These are phyloP conservation scores for Salvia hispanica DNA, from an alignment of 257 asterid species.

Conservation along the genomic window DNA sequence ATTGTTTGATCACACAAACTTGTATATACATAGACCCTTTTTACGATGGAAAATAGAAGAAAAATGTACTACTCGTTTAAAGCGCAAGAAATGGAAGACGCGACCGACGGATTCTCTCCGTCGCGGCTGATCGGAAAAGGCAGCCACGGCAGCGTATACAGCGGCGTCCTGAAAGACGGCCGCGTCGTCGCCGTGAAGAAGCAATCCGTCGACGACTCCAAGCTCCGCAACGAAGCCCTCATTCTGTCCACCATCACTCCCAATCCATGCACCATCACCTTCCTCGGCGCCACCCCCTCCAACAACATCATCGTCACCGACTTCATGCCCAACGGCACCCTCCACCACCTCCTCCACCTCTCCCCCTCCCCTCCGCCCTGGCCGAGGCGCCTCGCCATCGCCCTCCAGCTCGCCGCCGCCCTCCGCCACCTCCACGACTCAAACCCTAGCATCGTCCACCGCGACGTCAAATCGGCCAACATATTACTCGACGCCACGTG, in stretches of 20 bases:
- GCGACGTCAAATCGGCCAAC: constrained; percentile 74
- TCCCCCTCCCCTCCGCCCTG: constrained; percentile 36
- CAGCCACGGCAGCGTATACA: constrained; percentile 73
- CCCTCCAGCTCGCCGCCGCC: constrained; percentile 51
- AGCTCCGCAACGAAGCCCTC: constrained; percentile 57
- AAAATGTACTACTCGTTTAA: constrained; percentile 46
- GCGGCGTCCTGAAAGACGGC: constrained; percentile 48
- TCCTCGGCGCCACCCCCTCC: constrained; percentile 49
- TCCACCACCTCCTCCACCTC: constrained; percentile 55
- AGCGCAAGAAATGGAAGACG: constrained; percentile 49
- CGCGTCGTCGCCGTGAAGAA: constrained; percentile 62
- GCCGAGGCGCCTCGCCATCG: constrained; percentile 51
- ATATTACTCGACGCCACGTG: constrained; percentile 49
- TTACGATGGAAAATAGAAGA: not conserved
- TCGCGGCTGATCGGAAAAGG: constrained; percentile 69
- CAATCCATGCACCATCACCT: constrained; percentile 39
- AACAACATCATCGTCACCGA: constrained; percentile 53
- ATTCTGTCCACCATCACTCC: constrained; percentile 46
- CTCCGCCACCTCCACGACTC: constrained; percentile 52
- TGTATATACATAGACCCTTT: constrained; percentile 1
- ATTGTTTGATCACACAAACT: not conserved
- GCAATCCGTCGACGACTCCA: constrained; percentile 57
- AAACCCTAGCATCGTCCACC: constrained; percentile 51
- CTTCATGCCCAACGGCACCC: constrained; percentile 67
- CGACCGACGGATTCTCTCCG: constrained; percentile 57